Base-by-base conservation (phyloP, 179 eudicot species). In the Silene coronaria region DNA sequence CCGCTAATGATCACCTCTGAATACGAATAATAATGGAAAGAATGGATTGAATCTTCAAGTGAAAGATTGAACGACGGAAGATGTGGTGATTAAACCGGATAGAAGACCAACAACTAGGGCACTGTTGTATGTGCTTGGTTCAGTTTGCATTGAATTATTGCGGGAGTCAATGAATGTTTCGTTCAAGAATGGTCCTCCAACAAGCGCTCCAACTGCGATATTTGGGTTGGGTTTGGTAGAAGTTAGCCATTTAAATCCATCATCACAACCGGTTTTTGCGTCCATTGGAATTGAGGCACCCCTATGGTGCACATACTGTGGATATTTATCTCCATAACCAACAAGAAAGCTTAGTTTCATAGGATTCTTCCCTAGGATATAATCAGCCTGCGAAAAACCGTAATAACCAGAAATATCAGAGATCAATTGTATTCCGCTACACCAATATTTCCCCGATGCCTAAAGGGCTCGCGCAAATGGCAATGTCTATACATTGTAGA, bases 261-360 rank as follows among this genome's bases (percentile, higher is more conserved):
- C 87, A 0, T 73, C 79, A 80, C 97, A 94, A 0, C 85, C 82
- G 2, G 96, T 79, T 23, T 76, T 81, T 16, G 91, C 89, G 75
- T 86, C 85, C 6, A 42, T 79, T 16, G 98, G 98, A 61, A 94
- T 94, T n/a, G 98, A 94, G 70, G 98, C 92, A 28, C 98, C 97
- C 70, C 97, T 85, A 53, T 91, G 97, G 80, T 94, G 98, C 60
- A 94, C 96, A 48, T 60, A 87, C 61, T 86, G 75, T 27, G 98
- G 96, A 76, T 83, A 94, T 9, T 84, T 84, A 60, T 89, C 89
- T 17, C 97, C 94, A 55, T 89, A 88, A 6, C 98, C 98, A 71
- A 94, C 97, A 26, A 94, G 87, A 77, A 67, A 94, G 84, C 97
- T 94, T 86, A 89, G 77, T 76, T 88, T 81, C 94, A 83, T 74